phyloP scores from a whole-genome alignment of 2,329 filamentous ascomycete genomes.

The Alternaria ethzedia region DNA sequence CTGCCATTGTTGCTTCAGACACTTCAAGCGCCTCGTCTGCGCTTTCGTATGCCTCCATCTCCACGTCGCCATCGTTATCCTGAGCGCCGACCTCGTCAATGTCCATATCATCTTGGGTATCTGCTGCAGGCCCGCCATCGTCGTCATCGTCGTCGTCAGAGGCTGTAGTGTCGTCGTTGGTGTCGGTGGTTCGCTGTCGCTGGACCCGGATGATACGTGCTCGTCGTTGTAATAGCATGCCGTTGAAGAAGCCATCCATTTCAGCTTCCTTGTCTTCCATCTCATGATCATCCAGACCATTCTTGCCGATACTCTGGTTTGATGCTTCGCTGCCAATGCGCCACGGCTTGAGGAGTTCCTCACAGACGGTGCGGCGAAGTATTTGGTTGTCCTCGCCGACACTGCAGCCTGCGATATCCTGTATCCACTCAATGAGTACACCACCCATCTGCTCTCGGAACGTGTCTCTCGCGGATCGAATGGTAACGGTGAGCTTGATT shows the following conservation, averaged over 20 bases:
- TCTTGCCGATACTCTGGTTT: slow-evolving; percentile 77
- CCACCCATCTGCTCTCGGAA: slow-evolving; percentile 99
- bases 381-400: slow-evolving; percentile 82
- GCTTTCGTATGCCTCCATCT: slow-evolving; percentile 55
- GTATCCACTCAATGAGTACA: slow-evolving; percentile 95
- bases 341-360: slow-evolving; percentile 90
- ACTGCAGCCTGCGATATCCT: slow-evolving; percentile 88
- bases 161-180: slow-evolving; percentile 54
- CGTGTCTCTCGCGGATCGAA: slow-evolving; percentile 89
- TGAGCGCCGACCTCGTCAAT: slow-evolving; percentile 53
- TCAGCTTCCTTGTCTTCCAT: slow-evolving; percentile 60
- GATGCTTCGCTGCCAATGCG: slow-evolving; percentile 81
- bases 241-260: slow-evolving; percentile 37
- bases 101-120: slow-evolving; percentile 56
- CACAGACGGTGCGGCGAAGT: slow-evolving; percentile 81
- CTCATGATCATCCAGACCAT: slow-evolving; percentile 83
- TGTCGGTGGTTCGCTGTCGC: slow-evolving; percentile 44
- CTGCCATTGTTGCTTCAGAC: slow-evolving; percentile 78
- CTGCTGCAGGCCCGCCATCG: slow-evolving; percentile 52
- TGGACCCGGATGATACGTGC: slow-evolving; percentile 35
- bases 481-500: slow-evolving; percentile 94
- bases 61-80: slow-evolving; percentile 57
- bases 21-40: slow-evolving; percentile 73
- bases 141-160: slow-evolving; percentile 55
- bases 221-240: slow-evolving; percentile 35